Evolutionary conservation across 805 yeast species (phyloP).

Genomic region (Komagataella ulmi): DNA sequence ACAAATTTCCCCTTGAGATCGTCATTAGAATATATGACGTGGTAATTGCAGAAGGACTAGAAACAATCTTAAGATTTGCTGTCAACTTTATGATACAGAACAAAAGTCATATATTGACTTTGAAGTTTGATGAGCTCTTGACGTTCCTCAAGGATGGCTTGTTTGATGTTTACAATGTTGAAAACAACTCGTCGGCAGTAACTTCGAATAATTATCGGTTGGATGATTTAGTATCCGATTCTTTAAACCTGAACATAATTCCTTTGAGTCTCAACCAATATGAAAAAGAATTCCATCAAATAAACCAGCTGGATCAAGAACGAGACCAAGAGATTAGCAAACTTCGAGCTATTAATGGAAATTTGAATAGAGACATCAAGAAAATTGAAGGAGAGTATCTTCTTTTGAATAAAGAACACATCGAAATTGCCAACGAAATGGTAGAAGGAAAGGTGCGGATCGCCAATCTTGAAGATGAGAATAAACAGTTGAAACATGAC

Average conservation of each 20-base stretch:
- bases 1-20: constrained; percentile 83
- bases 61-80: constrained; percentile 74
- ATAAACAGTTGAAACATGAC: constrained; percentile 38
- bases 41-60: constrained; percentile 83
- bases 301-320: constrained; percentile 54
- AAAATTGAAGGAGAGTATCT: constrained; percentile 59
- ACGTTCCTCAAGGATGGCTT: constrained; percentile 69
- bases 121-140: constrained; percentile 67
- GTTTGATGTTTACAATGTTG: constrained; percentile 53
- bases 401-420: constrained; percentile 67
- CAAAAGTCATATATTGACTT: constrained; percentile 37
- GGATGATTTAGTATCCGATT: constrained; percentile 65
- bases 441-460: constrained; percentile 63
- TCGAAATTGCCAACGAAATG: constrained; percentile 77
- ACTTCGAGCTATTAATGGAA: constrained; percentile 53
- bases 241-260: constrained; percentile 57
- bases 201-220: constrained; percentile 35
- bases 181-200: constrained; percentile 11
- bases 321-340: constrained; percentile 49
- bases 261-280: constrained; percentile 66
- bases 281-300: constrained; percentile 59
- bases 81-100: constrained; percentile 67
- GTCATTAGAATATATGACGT: constrained; percentile 82
- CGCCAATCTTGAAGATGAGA: constrained; percentile 68
- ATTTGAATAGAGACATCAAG: constrained; percentile 58